Evolutionary conservation across 495 filamentous ascomycete species (phyloP).

Genomic region (Neurospora hispaniola): DNA sequence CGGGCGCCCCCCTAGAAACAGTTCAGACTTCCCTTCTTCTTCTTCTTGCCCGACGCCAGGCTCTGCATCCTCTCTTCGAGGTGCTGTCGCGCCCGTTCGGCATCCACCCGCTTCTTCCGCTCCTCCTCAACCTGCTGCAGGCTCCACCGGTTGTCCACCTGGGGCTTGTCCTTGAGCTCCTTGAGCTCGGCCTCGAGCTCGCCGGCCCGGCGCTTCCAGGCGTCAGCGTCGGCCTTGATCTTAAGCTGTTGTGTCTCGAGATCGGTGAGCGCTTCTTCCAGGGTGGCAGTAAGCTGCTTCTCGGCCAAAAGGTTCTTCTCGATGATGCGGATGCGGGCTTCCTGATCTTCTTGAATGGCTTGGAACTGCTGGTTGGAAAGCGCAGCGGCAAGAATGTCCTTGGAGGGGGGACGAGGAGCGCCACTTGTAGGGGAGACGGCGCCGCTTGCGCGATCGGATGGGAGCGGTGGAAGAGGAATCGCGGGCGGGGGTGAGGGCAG

Average conservation of each 20-base stretch:
- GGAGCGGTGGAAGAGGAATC: constrained; percentile 90
- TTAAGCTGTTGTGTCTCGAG: constrained; percentile 80
- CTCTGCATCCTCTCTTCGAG: constrained; percentile 90
- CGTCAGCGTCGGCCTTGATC: constrained; percentile 78
- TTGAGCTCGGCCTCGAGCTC: constrained; percentile 69
- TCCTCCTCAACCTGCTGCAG: constrained; percentile 94
- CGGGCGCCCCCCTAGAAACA: constrained; percentile 60
- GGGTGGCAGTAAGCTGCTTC: constrained; percentile 86
- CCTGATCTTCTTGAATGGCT: constrained; percentile 83
- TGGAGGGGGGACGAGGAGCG: constrained; percentile 57
- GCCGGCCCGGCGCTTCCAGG: constrained; percentile 73
- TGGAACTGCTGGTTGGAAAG: background rate
- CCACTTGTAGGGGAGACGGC: constrained; percentile 29
- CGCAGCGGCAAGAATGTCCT: constrained; percentile 56
- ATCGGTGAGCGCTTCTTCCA: constrained; percentile 92
- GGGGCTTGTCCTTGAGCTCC: constrained; percentile 42
- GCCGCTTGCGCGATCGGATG: constrained; percentile 35
- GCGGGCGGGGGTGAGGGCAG: constrained; percentile 83
- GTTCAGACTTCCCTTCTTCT: constrained; percentile 91
- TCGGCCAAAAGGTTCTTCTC: constrained; percentile 95
- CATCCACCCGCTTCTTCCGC: constrained; percentile 71
- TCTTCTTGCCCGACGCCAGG: constrained; percentile 85
- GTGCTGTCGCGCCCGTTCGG: constrained; percentile 76
- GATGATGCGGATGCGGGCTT: constrained; percentile 86
- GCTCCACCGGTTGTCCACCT: constrained; percentile 58